Percentiles rank a stretch among this genome's conserved stretches.
Conservation (phyloP, 148 eudicot species). For the Heliosperma pusillum region DNA sequence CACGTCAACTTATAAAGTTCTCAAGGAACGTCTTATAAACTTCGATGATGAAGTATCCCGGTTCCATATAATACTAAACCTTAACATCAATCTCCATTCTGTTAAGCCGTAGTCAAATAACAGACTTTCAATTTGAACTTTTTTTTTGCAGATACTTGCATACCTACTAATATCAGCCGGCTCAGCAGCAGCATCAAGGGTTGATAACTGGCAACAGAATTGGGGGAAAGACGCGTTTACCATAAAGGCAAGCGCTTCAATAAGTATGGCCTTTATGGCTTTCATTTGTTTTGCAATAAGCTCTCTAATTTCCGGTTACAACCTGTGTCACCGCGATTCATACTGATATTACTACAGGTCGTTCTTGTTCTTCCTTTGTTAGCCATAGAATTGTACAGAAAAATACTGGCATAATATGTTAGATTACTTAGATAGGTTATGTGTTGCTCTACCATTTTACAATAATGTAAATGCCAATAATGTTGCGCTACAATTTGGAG, state of each 20-base stretch:
- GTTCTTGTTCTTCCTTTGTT: neutral
- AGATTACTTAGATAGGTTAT: slow-evolving; percentile 12
- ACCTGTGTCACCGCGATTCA: slow-evolving; percentile 54
- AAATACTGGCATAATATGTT: neutral
- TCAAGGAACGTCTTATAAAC: neutral
- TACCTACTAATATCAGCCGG: slow-evolving; percentile 91
- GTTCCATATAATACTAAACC: too few relatives aligned
- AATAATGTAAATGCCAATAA: neutral
- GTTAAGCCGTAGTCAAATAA: too few relatives aligned
- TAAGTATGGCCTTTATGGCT: slow-evolving; percentile 78
- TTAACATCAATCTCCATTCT: too few relatives aligned
- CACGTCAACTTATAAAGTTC: neutral
- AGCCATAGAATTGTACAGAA: slow-evolving; percentile 33
- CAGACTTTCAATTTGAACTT: neutral
- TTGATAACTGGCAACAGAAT: slow-evolving; percentile 69
- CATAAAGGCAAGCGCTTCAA: slow-evolving; percentile 64
- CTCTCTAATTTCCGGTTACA: slow-evolving; percentile 84
- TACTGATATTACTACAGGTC: slow-evolving; percentile 29
- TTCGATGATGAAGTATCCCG: too few relatives aligned
- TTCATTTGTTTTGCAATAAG: slow-evolving; percentile 73
- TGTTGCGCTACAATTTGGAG: neutral
- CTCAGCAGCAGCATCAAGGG: slow-evolving; percentile 83
- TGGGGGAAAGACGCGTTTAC: slow-evolving; percentile 97
- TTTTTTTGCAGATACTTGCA: slow-evolving; percentile 60
- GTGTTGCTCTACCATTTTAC: neutral